Evolutionary conservation across 2,329 filamentous ascomycete species (phyloP).

Genomic region (Fusarium sp.): DNA sequence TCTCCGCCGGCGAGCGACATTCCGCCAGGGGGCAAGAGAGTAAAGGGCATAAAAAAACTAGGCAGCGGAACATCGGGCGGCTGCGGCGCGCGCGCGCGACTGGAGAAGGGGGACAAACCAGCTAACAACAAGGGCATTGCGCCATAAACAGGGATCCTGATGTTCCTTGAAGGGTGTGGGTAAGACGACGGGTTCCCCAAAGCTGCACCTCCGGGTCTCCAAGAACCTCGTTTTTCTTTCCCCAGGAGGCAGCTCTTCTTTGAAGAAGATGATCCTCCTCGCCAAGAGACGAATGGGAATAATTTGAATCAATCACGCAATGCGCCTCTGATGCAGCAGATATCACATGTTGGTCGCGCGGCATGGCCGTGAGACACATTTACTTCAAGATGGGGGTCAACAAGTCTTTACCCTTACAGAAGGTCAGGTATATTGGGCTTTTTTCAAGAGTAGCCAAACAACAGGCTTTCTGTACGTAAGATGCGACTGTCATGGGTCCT

Average conservation of each 20-base stretch:
- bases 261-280: neutral
- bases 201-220: slow-evolving; percentile 1
- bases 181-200: slow-evolving; percentile 14
- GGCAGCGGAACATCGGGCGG: slow-evolving; percentile 11
- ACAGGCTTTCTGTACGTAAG: neutral
- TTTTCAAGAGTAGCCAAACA: neutral
- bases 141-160: slow-evolving; percentile 30
- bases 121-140: slow-evolving; percentile 6
- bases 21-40: neutral
- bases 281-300: neutral
- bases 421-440: neutral
- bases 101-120: neutral
- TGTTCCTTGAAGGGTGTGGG: slow-evolving; percentile 15
- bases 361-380: slow-evolving; percentile 18
- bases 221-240: neutral
- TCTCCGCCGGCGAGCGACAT: neutral
- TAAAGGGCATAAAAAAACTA: neutral
- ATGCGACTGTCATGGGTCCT: neutral
- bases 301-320: slow-evolving; percentile 4
- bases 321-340: neutral
- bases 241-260: neutral
- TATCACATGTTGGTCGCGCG: slow-evolving; percentile 16
- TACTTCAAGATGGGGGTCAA: neutral
- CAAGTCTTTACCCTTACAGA: neutral
- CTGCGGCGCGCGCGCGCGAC: neutral